phyloP scores from a whole-genome alignment of 2,329 filamentous ascomycete species.

The Aspergillus sergii region DNA sequence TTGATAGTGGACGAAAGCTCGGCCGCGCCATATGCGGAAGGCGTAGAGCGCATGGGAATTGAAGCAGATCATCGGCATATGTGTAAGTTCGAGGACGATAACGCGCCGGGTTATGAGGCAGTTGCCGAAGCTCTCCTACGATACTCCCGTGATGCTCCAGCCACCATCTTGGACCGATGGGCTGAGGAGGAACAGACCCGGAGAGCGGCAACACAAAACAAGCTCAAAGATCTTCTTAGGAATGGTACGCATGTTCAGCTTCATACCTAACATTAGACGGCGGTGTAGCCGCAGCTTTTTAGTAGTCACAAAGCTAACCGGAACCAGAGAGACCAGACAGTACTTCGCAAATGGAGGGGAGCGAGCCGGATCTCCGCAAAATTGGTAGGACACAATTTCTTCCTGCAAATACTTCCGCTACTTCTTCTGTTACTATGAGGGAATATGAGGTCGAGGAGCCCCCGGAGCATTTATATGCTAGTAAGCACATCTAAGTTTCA shows the following conservation, averaged over 20 bases:
- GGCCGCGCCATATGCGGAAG: slow-evolving; percentile 69
- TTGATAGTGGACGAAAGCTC: slow-evolving; percentile 71
- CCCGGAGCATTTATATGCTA: slow-evolving; percentile 14
- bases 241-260: slow-evolving; percentile 28
- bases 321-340: slow-evolving; percentile 5
- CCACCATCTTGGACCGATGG: slow-evolving; percentile 61
- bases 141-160: slow-evolving; percentile 56
- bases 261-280: neutral
- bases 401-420: slow-evolving; percentile 27
- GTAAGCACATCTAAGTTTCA: slow-evolving; percentile 13
- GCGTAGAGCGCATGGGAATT: slow-evolving; percentile 73
- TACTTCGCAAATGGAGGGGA: slow-evolving; percentile 20
- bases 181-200: slow-evolving; percentile 55
- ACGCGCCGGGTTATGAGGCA: slow-evolving; percentile 66
- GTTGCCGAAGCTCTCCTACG: slow-evolving; percentile 52
- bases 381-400: slow-evolving; percentile 40
- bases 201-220: slow-evolving; percentile 38
- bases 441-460: slow-evolving; percentile 45
- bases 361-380: slow-evolving; percentile 29
- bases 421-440: slow-evolving; percentile 30
- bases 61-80: slow-evolving; percentile 71
- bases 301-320: neutral
- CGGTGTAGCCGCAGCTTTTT: neutral
- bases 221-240: slow-evolving; percentile 41
- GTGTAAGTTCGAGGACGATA: slow-evolving; percentile 69